Evolutionary conservation across 768 basidiomycete species (phyloP).

Genomic region (Mycena filopes): DNA sequence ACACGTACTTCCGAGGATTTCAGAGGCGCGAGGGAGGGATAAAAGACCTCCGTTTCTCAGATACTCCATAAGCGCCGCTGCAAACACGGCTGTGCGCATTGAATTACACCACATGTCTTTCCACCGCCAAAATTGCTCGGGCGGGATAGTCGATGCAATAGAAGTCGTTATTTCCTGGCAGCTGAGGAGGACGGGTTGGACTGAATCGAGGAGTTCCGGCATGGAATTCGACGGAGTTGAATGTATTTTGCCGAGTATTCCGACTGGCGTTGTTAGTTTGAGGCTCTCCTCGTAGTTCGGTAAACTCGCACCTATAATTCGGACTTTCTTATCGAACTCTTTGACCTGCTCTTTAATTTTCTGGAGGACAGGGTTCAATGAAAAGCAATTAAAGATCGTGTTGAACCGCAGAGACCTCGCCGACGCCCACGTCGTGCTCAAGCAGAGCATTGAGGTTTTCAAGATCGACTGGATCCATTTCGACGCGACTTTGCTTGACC

Average conservation of each 20-base stretch:
- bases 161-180: constrained; percentile 66
- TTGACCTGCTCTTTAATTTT: constrained; percentile 84
- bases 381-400: constrained; percentile 7
- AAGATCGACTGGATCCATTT: constrained; percentile 69
- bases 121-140: constrained; percentile 85
- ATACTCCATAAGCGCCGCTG: constrained; percentile 73
- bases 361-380: constrained; percentile 48
- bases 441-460: constrained; percentile 68
- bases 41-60: constrained; percentile 68
- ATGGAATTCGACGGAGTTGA: constrained; percentile 72
- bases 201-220: constrained; percentile 64
- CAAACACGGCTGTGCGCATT: constrained; percentile 72
- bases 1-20: constrained; percentile 74
- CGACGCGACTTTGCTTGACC: too few species aligned
- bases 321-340: constrained; percentile 79
- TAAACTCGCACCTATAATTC: constrained; percentile 56
- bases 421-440: constrained; percentile 69
- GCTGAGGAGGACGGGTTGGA: constrained; percentile 64
- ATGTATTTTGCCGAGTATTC: constrained; percentile 82
- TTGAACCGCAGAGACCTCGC: constrained; percentile 61
- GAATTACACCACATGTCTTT: constrained; percentile 86
- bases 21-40: constrained; percentile 60
- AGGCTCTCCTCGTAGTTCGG: background rate
- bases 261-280: constrained; percentile 44
- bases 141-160: constrained; percentile 67